These are phyloP conservation scores for Saksenaea vasiformis DNA, from an alignment of 371 early-diverging fungal genomes.

Conservation along the genomic window DNA sequence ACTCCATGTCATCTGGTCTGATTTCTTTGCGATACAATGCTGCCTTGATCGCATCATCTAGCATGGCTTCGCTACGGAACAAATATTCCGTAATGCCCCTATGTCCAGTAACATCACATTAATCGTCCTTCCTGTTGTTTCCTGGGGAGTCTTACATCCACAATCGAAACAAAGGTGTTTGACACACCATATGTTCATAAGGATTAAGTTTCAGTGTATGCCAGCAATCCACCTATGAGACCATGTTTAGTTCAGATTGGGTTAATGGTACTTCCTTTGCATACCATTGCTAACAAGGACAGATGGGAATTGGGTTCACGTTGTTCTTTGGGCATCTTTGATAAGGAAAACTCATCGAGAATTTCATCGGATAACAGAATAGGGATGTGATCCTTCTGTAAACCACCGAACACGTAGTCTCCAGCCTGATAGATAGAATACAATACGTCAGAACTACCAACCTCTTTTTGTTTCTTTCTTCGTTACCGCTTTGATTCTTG, in stretches of 20 bases:
- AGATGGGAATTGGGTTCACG: slow-evolving; percentile 89
- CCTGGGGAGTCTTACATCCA: slow-evolving; percentile 66
- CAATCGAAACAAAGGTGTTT: slow-evolving; percentile 93
- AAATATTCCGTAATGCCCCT: slow-evolving; percentile 92
- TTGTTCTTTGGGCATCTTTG: slow-evolving; percentile 75
- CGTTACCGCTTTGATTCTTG: slow-evolving; percentile 63
- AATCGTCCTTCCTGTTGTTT: not conserved
- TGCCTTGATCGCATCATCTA: slow-evolving; percentile 82
- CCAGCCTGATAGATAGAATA: slow-evolving; percentile 55
- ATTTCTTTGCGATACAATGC: slow-evolving; percentile 81
- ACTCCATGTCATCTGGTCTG: slow-evolving; percentile 91
- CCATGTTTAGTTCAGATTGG: not conserved
- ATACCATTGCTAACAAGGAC: slow-evolving; percentile 87
- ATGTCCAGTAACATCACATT: slow-evolving; percentile 4
- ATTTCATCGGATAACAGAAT: slow-evolving; percentile 81
- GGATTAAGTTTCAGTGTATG: slow-evolving; percentile 80
- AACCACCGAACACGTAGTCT: slow-evolving; percentile 83
- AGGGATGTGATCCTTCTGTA: slow-evolving; percentile 57
- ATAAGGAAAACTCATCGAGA: slow-evolving; percentile 88
- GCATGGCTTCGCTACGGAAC: slow-evolving; percentile 74
- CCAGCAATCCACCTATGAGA: slow-evolving; percentile 83
- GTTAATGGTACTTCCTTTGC: not conserved
- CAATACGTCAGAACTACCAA: not conserved
- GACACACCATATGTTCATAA: slow-evolving; percentile 93
- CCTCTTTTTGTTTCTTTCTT: not conserved